Conservation (phyloP, 805 yeast species). For the Kluyveromyces wickerhamii region DNA sequence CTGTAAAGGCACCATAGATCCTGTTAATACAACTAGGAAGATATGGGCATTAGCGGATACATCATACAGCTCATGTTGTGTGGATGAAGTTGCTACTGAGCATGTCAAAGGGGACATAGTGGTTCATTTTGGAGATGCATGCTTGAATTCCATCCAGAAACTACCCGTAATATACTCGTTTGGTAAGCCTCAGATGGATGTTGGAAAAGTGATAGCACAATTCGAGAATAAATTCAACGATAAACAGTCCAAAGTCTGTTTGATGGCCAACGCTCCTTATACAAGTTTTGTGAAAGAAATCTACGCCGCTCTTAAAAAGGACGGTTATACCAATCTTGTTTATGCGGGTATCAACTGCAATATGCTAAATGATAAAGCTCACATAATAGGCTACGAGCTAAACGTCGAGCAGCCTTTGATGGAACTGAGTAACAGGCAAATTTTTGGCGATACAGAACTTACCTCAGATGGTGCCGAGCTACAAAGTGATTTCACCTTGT, state of each 20-base stretch:
- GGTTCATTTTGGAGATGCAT: conserved; percentile 92
- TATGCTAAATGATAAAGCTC: conserved; percentile 27
- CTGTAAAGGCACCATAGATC: not conserved
- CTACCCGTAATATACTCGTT: conserved; percentile 74
- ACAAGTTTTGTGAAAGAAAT: conserved; percentile 38
- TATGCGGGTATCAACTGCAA: conserved; percentile 34
- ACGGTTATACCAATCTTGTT: conserved; percentile 30
- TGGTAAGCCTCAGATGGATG: conserved; percentile 56
- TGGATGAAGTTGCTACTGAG: conserved; percentile 94
- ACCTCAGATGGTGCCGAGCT: conserved; percentile 13
- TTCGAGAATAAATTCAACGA: conserved; percentile 39
- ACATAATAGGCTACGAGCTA: conserved; percentile 34
- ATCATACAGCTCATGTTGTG: conserved; percentile 90
- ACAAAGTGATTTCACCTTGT: conserved; percentile 45
- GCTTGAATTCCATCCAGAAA: conserved; percentile 69
- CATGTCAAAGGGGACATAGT: conserved; percentile 82
- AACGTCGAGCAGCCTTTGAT: conserved; percentile 5
- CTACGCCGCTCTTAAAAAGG: conserved; percentile 26
- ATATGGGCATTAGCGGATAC: conserved; percentile 92
- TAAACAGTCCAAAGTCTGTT: conserved; percentile 37
- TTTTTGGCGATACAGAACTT: conserved; percentile 20
- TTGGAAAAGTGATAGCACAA: conserved; percentile 29
- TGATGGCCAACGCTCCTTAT: conserved; percentile 73
- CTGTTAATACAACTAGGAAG: conserved; percentile 22
- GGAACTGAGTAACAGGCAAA: conserved; percentile 28